Evolutionary conservation across 208 protist species (phyloP), one percentile per base, ranked within the genome.

Genomic region (Vickermania ingenoplastis): DNA sequence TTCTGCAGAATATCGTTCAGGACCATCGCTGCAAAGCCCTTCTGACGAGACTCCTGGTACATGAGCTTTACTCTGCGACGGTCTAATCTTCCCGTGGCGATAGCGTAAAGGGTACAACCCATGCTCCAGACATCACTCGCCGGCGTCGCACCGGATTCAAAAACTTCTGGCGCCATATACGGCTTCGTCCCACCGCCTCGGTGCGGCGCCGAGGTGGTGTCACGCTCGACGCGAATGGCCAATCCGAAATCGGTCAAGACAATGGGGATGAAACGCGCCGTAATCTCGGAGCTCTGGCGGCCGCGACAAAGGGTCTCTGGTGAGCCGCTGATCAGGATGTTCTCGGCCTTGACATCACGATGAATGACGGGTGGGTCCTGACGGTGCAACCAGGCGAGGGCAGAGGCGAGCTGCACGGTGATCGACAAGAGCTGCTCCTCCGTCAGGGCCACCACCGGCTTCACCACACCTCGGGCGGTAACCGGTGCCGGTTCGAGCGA

Each of bases 191-290:
- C 84, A 29, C 81, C 83, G 3, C 83, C 77, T 5, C 50, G 11
- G 50, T 21, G 5, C 5, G 11, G 11, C n/a, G n/a, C 7, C 7
- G 11, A 7, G 11, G 50, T 26, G n/a, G 22, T 3, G 21, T 68
- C 62, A 22, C 41, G 62, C 51, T 88, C 81, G 29, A 76, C 67
- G 31, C 70, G 7, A 26, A 89, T 80, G 1, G 87, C 83, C 2
- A 94, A 65, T 0, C 87, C 87, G 63, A 94, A 94, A 68, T 94
- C 87, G 1, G 81, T 90, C 31, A 94, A 60, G 23, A 89, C 87
- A 41, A 91, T 79, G 3, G 83, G 86, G 50, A 92, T 77, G 26
- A 89, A 41, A 13, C 31, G 30, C 1, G 0, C 17, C 5, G 14
- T 13, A 22, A 5, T 54, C 36, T 45, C 36, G 11, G 11, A 7